Base-by-base conservation (phyloP, 345 rosid genomes). In the Citrus inodora region DNA sequence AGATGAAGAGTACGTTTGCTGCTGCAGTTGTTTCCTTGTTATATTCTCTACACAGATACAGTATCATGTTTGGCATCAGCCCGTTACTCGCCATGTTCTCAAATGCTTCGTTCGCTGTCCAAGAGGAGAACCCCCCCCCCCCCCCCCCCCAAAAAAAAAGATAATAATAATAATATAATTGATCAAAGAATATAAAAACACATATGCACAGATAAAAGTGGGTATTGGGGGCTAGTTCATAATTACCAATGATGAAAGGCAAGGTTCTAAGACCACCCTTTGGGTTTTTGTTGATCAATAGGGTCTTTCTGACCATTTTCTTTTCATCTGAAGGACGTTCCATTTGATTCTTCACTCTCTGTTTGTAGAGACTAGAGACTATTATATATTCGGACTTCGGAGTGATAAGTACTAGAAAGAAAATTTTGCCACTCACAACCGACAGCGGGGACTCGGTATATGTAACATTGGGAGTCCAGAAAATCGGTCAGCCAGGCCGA, bases 71-170 rank as follows among this genome's bases (percentile, higher is more conserved):
- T 6, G 91, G 84, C 40, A 46, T 5, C 10, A 90, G 76, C 48
- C 94, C 97, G 17, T 17, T n/a, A 79, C 80, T 87, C 4, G 93
- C 97, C 69, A 88, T 60, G 77, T 82, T 87, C 84, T 93, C 93
- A 42, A 90, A 82, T n/a, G 92, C 92, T 62, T 90, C 93, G 69
- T 84, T 90, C 24, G 82, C 94, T 89, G 84, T 35, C 76, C 80
- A 46, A 60, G 51, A 46, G 61, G 48, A 33, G 21, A 10, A 6
- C 13, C 9, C 2, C 5, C 27, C 27, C 25, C 25, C 25, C n/a
- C n/a, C 13, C 9, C 2, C 5, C 27, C 27, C 25, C 25, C 25
- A n/a, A 7, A 1, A 16, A 16, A 51, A 51, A 48, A 14, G 4
- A 14, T 0, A 14, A 7, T 1, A 37, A 37, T 7, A 37, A 37